Base-by-base conservation (phyloP, 2,329 filamentous ascomycete species). In the Colletotrichum tabaci region DNA sequence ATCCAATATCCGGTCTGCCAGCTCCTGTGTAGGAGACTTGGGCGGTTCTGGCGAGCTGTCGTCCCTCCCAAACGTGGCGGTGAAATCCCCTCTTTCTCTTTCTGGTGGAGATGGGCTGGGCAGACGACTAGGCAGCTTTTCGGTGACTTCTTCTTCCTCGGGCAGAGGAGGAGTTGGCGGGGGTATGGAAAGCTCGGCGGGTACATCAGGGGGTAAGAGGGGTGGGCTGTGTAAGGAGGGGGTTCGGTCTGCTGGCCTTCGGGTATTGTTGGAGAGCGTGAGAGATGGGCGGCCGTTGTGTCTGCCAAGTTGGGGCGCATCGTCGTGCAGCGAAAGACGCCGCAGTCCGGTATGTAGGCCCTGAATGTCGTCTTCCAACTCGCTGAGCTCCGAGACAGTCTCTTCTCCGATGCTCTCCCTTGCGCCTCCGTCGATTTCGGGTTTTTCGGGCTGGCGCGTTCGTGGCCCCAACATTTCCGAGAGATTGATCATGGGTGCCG, bases 1-100 rank as follows among this genome's bases (percentile, higher is more conserved):
- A 15, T 85, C 85, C 5, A 91, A 78, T 52, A 91, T 91, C 50
- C 87, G 82, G 67, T 91, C 87, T 1, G 88, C 88, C 72, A 87
- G 77, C n/a, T 83, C 81, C 66, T 89, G 86, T 0, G 85, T 86
- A 0, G 85, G 85, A 1, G 86, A 84, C 21, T 55, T 53, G 18
- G 77, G 73, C 50, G 74, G 71, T 52, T 73, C 75, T 16, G 67
- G 63, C 8, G 74, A 72, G 15, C 58, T 35, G 4, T 57, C 66
- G 56, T 70, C 64, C 46, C 52, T 61, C 5, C 63, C 67, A 16
- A 74, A 53, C 4, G 61, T 30, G 38, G 61, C 50, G 7, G 30
- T 53, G 35, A 40, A 66, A 61, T 3, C 46, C 23, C 15, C 10
- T n/a, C 67, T 53, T 26, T 71, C 61, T 18, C 71, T 58, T n/a